Percentiles rank a stretch among this genome's conserved stretches.
Evolutionary conservation across 2,329 filamentous ascomycete genomes (phyloP).

Genomic region (Fusarium napiforme): DNA sequence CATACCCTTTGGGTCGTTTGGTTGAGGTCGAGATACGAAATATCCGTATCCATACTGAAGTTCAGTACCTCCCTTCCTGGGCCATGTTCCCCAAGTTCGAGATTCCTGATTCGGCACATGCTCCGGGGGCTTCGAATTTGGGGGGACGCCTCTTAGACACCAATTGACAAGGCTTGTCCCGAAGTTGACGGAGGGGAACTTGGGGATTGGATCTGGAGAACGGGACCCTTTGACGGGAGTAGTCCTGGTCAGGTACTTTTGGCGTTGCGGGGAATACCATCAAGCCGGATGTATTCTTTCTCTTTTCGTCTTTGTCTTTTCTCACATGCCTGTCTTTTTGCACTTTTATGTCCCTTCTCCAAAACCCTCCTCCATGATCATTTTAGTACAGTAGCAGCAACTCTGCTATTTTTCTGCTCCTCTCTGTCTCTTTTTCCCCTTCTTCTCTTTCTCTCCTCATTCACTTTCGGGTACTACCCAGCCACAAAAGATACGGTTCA

Average conservation of each 20-base stretch:
- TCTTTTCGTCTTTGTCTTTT: not conserved
- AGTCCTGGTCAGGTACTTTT: constrained; percentile 39
- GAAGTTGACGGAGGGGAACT: constrained; percentile 19
- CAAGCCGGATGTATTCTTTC: constrained; percentile 33
- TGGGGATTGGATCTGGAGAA: constrained; percentile 38
- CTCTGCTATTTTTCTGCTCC: constrained; percentile 18
- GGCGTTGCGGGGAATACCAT: constrained; percentile 19
- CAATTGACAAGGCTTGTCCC: constrained; percentile 33
- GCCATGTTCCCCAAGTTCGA: constrained; percentile 6
- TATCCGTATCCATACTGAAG: not conserved
- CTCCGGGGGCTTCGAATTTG: constrained; percentile 18
- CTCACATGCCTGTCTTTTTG: constrained; percentile 41
- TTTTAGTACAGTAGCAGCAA: constrained; percentile 8
- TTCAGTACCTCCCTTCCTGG: not conserved
- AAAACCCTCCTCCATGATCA: not conserved
- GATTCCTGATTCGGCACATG: constrained; percentile 35
- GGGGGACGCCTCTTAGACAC: constrained; percentile 15
- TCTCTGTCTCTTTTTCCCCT: constrained; percentile 5
- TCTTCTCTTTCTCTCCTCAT: constrained; percentile 11
- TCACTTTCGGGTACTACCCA: not conserved
- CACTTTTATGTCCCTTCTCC: constrained; percentile 12
- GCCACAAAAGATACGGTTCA: constrained; percentile 3
- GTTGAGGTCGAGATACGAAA: not conserved
- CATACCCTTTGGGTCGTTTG: not conserved
- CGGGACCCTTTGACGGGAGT: constrained; percentile 3